Percentiles rank a stretch among this genome's conserved stretches.
Evolutionary conservation across 2,329 filamentous ascomycete species (phyloP).

Genomic region (Aspergillus costaricaensis): DNA sequence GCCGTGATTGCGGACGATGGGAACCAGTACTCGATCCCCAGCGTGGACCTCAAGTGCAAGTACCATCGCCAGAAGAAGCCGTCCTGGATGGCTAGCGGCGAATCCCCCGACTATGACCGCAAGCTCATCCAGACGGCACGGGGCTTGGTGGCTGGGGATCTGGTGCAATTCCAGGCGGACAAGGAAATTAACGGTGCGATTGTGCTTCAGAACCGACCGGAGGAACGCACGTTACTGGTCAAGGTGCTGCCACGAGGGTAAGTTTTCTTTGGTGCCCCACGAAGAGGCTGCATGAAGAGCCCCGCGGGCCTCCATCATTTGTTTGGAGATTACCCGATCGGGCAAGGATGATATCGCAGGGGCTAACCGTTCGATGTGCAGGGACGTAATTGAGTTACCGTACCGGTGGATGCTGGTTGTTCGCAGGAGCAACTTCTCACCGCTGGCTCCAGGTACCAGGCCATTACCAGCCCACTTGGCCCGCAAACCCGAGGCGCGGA

Average conservation of each 20-base stretch:
- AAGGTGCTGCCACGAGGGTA: constrained; percentile 85
- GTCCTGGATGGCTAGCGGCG: constrained; percentile 66
- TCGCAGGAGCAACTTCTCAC: constrained; percentile 51
- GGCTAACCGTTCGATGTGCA: constrained; percentile 23
- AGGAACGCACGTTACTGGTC: constrained; percentile 74
- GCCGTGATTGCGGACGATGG: constrained; percentile 88
- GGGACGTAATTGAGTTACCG: constrained; percentile 63
- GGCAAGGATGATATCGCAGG: not conserved
- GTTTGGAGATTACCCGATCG: constrained; percentile 16
- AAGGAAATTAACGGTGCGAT: constrained; percentile 89
- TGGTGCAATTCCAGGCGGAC: constrained; percentile 83
- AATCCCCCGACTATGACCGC: constrained; percentile 69
- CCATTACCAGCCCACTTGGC: constrained; percentile 51
- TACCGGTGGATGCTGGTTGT: constrained; percentile 53
- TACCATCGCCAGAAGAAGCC: constrained; percentile 89
- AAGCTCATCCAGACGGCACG: constrained; percentile 69
- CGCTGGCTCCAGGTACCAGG: constrained; percentile 48
- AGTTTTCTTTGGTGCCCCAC: constrained; percentile 37
- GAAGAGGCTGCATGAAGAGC: not conserved
- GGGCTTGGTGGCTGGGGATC: constrained; percentile 68
- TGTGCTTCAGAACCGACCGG: constrained; percentile 77
- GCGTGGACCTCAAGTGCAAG: constrained; percentile 89
- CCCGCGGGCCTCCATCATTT: not conserved
- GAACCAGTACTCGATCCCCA: constrained; percentile 87
- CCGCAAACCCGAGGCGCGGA: constrained; percentile 53